Base-by-base conservation (phyloP, 106 monocot genomes). In the Acorus calamus region DNA sequence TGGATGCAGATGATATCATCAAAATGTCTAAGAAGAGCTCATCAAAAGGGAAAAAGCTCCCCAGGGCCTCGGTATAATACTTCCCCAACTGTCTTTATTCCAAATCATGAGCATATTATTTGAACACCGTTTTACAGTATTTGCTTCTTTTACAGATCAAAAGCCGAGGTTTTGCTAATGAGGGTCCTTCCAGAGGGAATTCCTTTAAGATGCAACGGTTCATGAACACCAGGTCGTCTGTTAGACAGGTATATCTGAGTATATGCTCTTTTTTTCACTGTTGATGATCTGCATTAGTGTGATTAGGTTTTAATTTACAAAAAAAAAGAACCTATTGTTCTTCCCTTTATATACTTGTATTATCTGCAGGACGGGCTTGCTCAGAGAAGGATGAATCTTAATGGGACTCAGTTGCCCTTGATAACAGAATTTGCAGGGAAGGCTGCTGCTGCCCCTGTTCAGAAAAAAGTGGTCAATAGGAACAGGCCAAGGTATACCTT, bases 1-100 rank as follows among this genome's bases (percentile, higher is more conserved):
- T 66, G 48, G 60, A 63, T 68, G 14, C 56, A 96, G 96, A 96
- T 67, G 96, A 96, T 61, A 96, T 96, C 63, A 96, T 96, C 49
- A 87, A 87, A 65, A 96, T 96, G 90, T 84, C 89, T 3, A 90
- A 87, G 86, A 87, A 87, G 69, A 66, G 63, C 52, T 61, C 46
- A 48, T 57, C 52, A 9, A 81, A 78, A 55, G 90, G 74, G 46
- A 84, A 74, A 56, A 80, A 64, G 68, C 67, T 82, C 62, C 72
- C 77, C 11, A 84, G 90, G 53, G 51, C 64, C 13, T 75, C 82
- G 52, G 94, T 96, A 7, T 4, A 42, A 5, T 14, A 11, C 5
- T 42, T 66, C 14, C 8, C 61, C 3, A 43, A 9, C 13, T 7
- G n/a, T 2, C 44, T 46, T 53, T 28, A 41, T 49, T 49, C 28